Conservation (phyloP, 1,284 basidiomycete genomes). For the Cerioporus squamosus region DNA sequence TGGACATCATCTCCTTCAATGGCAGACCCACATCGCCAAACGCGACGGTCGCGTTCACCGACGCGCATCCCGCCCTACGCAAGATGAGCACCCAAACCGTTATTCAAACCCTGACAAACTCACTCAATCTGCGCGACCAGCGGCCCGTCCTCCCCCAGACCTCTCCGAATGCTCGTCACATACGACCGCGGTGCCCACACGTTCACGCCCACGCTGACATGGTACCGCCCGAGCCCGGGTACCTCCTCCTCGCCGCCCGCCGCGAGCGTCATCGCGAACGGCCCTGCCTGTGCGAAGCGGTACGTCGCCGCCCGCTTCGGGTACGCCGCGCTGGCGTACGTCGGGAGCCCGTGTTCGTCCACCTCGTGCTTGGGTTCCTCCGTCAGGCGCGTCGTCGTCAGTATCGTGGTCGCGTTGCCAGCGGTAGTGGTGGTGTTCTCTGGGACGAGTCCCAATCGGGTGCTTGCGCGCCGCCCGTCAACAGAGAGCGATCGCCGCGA, state of each 20-base stretch:
- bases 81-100: too few species aligned
- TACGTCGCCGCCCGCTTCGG: conserved; percentile 23
- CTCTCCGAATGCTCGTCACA: conserved; percentile 29
- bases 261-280: conserved; percentile 29
- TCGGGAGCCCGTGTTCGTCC: conserved; percentile 23
- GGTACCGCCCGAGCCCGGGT: conserved; percentile 19
- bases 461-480: conserved; percentile 7
- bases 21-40: conserved; percentile 22
- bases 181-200: conserved; percentile 30
- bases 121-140: conserved; percentile 33
- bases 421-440: neutral
- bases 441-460: conserved; percentile 6
- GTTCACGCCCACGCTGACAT: conserved; percentile 32
- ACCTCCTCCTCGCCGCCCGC: conserved; percentile 12
- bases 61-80: neutral
- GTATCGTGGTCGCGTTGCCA: too few species aligned
- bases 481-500: conserved; percentile 10
- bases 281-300: conserved; percentile 28
- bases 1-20: conserved; percentile 29
- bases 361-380: neutral
- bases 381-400: neutral
- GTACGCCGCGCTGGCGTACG: conserved; percentile 25
- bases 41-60: conserved; percentile 23
- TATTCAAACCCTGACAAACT: conserved; percentile 6
- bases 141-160: conserved; percentile 23